These are phyloP conservation scores for Trametes gibbosa DNA, from an alignment of 768 basidiomycete species.

Conservation along the genomic window DNA sequence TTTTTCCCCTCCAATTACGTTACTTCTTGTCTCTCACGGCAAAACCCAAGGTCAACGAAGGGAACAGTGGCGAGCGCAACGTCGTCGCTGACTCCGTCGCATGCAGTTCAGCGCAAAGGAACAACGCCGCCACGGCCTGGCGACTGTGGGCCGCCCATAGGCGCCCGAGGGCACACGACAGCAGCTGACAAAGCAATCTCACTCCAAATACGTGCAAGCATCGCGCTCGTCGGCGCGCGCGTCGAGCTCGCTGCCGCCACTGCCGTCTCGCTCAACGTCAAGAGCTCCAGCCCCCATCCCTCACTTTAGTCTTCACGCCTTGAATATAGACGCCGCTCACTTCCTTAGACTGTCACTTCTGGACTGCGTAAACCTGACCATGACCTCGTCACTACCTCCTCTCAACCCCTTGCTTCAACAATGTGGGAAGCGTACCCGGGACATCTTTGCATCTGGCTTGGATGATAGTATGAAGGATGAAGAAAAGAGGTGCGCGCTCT, in stretches of 20 bases:
- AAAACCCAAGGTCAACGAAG: background rate
- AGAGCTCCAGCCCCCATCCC: background rate
- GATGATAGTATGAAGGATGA: conserved; percentile 64
- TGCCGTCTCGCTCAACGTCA: background rate
- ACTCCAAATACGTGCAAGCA: conserved; percentile 6
- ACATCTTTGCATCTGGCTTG: conserved; percentile 63
- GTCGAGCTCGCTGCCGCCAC: conserved; percentile 15
- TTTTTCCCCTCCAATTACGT: background rate
- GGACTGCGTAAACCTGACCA: background rate
- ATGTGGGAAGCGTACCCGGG: conserved; percentile 70
- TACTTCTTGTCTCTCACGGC: background rate
- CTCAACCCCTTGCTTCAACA: conserved; percentile 62
- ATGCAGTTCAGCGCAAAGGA: conserved; percentile 8
- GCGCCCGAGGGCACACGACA: conserved; percentile 7
- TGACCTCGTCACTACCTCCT: conserved; percentile 56
- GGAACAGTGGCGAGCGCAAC: background rate
- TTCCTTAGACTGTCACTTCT: background rate
- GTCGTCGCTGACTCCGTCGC: conserved; percentile 6
- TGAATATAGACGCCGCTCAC: background rate
- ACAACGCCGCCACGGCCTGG: background rate
- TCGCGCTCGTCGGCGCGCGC: conserved; percentile 15
- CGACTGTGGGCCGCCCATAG: background rate
- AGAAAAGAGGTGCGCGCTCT: conserved; percentile 56
- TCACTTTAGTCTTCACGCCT: too few species aligned
- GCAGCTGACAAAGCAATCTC: conserved; percentile 15